Base-by-base conservation (phyloP, 2,329 filamentous ascomycete genomes). In the Neopestalotiopsis sp. region DNA sequence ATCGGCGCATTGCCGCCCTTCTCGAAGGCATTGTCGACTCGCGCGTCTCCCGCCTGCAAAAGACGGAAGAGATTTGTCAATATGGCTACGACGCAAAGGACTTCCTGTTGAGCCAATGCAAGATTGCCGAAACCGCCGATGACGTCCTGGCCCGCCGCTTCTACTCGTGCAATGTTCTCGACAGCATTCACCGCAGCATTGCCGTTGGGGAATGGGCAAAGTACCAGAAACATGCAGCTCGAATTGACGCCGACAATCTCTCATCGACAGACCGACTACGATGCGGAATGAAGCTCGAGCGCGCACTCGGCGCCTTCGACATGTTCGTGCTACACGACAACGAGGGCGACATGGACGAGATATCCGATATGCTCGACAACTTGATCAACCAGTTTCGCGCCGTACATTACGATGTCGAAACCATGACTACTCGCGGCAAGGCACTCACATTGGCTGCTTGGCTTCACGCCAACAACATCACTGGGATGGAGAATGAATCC, bases 41-140 rank as follows among this genome's bases (percentile, higher is more conserved):
- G 40, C 93, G 94, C 78, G 86, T 90, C 45, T 85, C 89, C 67
- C 90, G 94, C 24, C 86, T 94, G 68, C 85, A 86, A 67, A 90
- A 91, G 75, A 90, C 94, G 71, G 89, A 92, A 74, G 82, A 86
- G 65, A 92, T 98, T 71, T 90, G 92, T 66, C 82, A 85, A 34
- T 85, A 91, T 75, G 94, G 94, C 0, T 95, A 95, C 75, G 94
- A 98, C 82, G 93, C 92, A 60, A 98, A 98, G 78, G 95, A 98
- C 78, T 91, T 90, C 67, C 85, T 98, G 63, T 75, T 94, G 70
- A 84, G 86, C 67, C 90, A 97, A 76, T 89, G 87, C 70, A 83
- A 83, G 12, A 84, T 86, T 42, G 82, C 86, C 17, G 86, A 91
- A 13, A 84, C 88, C 56, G 84, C 83, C 4, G 88, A 92, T 14